Evolutionary conservation across 768 basidiomycete species (phyloP).

Genomic region (Galerina sulciceps): DNA sequence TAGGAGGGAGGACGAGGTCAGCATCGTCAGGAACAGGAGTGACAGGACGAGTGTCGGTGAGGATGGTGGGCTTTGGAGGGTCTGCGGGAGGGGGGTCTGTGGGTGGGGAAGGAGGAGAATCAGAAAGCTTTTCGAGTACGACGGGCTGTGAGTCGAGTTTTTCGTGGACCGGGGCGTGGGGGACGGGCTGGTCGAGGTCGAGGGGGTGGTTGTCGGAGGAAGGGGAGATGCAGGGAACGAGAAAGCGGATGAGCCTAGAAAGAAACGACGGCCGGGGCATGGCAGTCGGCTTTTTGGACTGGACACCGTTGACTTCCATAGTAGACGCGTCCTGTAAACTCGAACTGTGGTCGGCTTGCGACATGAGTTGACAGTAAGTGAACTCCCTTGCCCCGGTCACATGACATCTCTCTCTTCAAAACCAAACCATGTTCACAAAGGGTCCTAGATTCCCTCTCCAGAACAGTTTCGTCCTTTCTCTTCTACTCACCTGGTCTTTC

Average conservation of each 20-base stretch:
- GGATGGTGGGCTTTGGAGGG: constrained; percentile 20
- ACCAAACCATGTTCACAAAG: constrained; percentile 52
- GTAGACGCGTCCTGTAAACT: no score
- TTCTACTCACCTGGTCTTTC: background rate
- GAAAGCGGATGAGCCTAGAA: constrained; percentile 59
- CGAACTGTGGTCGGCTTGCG: constrained; percentile 14
- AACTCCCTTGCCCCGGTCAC: constrained; percentile 17
- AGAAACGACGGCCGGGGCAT: no score
- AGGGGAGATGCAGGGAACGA: constrained; percentile 71
- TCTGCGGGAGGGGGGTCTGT: constrained; percentile 13
- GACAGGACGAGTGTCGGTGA: constrained; percentile 20
- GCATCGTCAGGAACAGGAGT: constrained; percentile 24
- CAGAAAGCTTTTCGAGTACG: constrained; percentile 18
- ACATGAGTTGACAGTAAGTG: no score
- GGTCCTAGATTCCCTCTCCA: constrained; percentile 48
- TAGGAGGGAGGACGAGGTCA: constrained; percentile 42
- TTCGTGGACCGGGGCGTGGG: no score
- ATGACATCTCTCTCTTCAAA: constrained; percentile 23
- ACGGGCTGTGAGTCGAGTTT: constrained; percentile 13
- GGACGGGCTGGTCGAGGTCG: constrained; percentile 42
- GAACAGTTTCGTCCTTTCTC: constrained; percentile 34
- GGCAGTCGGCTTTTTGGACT: constrained; percentile 38
- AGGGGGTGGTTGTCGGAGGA: constrained; percentile 47
- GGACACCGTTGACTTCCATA: no score
- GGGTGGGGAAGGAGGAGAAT: constrained; percentile 9